Conservation (phyloP, 345 rosid genomes). For the Salix brachista region DNA sequence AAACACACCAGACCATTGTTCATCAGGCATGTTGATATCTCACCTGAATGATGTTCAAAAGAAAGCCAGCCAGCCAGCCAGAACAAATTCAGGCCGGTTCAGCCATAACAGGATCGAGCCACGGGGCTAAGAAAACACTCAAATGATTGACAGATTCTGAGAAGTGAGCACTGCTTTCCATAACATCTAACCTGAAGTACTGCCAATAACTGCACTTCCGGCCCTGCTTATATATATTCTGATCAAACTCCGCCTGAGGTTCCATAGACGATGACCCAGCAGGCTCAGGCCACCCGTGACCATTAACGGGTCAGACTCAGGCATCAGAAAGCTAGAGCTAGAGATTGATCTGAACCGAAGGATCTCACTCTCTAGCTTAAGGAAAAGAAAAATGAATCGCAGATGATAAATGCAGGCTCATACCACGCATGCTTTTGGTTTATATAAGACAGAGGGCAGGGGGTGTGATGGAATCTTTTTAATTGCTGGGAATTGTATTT, state of each 20-base stretch:
- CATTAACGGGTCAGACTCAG: background rate
- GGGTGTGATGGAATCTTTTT: background rate
- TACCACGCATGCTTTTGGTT: background rate
- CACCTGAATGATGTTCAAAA: background rate
- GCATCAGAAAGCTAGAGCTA: background rate
- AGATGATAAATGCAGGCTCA: background rate
- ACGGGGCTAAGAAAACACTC: too few relatives aligned
- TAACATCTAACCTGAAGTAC: background rate
- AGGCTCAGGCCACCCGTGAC: background rate
- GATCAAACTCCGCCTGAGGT: background rate
- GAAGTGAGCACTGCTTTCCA: background rate
- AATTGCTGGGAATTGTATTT: background rate
- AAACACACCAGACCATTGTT: background rate
- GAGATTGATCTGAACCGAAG: background rate
- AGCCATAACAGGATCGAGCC: background rate
- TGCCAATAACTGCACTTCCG: background rate
- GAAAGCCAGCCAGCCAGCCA: background rate
- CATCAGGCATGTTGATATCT: background rate
- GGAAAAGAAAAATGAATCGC: background rate
- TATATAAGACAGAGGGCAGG: background rate
- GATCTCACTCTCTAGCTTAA: background rate
- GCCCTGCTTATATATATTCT: background rate
- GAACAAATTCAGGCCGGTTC: background rate
- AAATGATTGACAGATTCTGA: background rate
- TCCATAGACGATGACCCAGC: background rate